Percentiles rank a stretch among this genome's conserved stretches.
These are phyloP conservation scores for Colletotrichum cereale DNA, from an alignment of 2,329 filamentous ascomycete genomes.

Conservation along the genomic window DNA sequence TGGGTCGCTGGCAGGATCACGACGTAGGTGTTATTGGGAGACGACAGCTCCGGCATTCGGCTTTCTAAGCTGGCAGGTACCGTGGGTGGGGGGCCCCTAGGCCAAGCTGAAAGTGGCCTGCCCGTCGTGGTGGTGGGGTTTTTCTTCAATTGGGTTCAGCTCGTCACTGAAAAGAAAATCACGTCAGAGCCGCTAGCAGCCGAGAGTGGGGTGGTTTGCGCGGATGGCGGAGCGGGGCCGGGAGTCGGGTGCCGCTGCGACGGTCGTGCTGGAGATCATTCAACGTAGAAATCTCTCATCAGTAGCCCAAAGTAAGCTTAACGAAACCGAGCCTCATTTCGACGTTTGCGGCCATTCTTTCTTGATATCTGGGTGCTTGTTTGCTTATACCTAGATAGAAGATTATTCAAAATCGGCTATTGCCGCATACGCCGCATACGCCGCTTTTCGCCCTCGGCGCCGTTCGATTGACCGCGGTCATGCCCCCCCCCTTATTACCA, in stretches of 20 bases:
- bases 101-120: background rate
- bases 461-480: conserved; percentile 20
- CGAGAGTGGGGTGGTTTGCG: conserved; percentile 7
- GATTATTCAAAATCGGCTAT: background rate
- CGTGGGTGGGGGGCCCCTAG: background rate
- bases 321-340: background rate
- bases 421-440: background rate
- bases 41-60: conserved; percentile 33
- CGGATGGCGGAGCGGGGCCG: conserved; percentile 21
- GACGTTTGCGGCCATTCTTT: background rate
- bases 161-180: conserved; percentile 17
- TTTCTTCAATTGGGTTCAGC: conserved; percentile 34
- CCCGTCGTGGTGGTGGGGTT: conserved; percentile 30
- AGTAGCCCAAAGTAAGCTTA: background rate
- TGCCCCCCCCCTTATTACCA: background rate
- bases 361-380: background rate
- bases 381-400: background rate
- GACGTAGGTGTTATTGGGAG: conserved; percentile 1
- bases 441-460: background rate
- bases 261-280: background rate
- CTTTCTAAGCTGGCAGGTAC: conserved; percentile 28
- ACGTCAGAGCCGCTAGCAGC: conserved; percentile 32
- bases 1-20: background rate
- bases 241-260: conserved; percentile 8
- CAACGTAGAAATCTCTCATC: background rate